Percentiles rank a stretch among this genome's conserved stretches.
phyloP scores from a whole-genome alignment of 2,329 filamentous ascomycete genomes.

The Ceratocystis alfenasii region DNA sequence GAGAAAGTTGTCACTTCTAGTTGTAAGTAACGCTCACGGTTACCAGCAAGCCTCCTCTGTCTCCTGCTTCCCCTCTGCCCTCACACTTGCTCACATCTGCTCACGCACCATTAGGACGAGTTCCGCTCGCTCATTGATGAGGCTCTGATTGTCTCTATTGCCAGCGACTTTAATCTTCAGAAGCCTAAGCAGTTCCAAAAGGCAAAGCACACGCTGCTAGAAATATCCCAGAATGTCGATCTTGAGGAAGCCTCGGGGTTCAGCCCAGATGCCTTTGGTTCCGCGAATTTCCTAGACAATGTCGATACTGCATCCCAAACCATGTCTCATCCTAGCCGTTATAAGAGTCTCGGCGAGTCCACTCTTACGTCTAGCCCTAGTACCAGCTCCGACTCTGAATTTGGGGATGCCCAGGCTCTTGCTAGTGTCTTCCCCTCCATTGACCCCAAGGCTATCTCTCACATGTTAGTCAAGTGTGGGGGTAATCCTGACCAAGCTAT shows the following conservation, averaged over 20 bases:
- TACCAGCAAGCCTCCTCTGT: neutral
- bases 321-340: conserved; percentile 11
- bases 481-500: conserved; percentile 40
- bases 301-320: conserved; percentile 13
- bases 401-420: conserved; percentile 13
- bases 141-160: conserved; percentile 62
- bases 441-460: conserved; percentile 10
- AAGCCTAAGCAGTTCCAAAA: conserved; percentile 39
- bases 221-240: conserved; percentile 50
- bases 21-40: conserved; percentile 4
- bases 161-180: conserved; percentile 57
- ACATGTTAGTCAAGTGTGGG: conserved; percentile 11
- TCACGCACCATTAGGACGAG: conserved; percentile 41
- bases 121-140: conserved; percentile 68
- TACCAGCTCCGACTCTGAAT: conserved; percentile 4
- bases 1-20: conserved; percentile 8
- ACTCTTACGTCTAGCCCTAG: conserved; percentile 20
- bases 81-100: neutral
- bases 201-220: conserved; percentile 50
- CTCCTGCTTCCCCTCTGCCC: neutral
- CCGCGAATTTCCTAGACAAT: conserved; percentile 21
- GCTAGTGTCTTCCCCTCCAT: conserved; percentile 17
- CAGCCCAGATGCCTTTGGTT: conserved; percentile 52
- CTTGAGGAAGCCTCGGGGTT: conserved; percentile 64
- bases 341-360: conserved; percentile 14